Base-by-base conservation (phyloP, 1,284 basidiomycete species). In the Filobasidium uniguttulatum region DNA sequence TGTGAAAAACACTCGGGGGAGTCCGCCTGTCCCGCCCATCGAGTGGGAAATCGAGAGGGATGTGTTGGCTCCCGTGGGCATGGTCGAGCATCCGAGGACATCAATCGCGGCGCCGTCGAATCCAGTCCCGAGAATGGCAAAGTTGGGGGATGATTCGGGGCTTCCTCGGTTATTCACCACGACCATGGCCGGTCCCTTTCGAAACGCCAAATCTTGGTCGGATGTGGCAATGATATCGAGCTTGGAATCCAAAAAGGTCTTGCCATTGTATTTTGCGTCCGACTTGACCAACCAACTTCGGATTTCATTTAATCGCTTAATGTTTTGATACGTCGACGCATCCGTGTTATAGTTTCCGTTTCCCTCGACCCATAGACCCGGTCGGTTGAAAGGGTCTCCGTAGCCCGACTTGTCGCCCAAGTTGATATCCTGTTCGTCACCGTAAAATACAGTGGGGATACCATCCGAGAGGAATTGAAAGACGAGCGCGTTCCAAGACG, bases 301-400 rank as follows among this genome's bases (percentile, higher is more conserved):
- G 57, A 86, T 69, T 73, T 79, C 55, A 61, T 87, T 87, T 48
- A 88, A 71, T 29, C 70, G 76, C 8, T 75, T 63, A 31, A 83
- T 79, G 36, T 81, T 65, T 48, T 78, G 68, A 58, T 82, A 81
- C 2, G 77, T 71, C 28, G 72, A 65, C 3, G 79, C 80, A 3
- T 60, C 61, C 51, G 65, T 68, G 48, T 58, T 53, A 54, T 68
- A 71, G 56, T 79, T 77, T 25, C 71, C 67, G 60, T 84, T 84
- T n/a, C 71, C 66, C 3, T 80, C 79, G 2, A 79, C 71, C 85
- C 84, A 88, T 10, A 88, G 70, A 0, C 84, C 77, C 59, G 81
- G 81, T 54, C 85, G 79, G 63, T 87, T 87, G 60, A 74, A 77
- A 30, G 81, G 82, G 60, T 84, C 82, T 5, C 58, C 64, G 56